Conservation (phyloP, 2,329 filamentous ascomycete genomes). For the Albophoma yamanashiensis region DNA sequence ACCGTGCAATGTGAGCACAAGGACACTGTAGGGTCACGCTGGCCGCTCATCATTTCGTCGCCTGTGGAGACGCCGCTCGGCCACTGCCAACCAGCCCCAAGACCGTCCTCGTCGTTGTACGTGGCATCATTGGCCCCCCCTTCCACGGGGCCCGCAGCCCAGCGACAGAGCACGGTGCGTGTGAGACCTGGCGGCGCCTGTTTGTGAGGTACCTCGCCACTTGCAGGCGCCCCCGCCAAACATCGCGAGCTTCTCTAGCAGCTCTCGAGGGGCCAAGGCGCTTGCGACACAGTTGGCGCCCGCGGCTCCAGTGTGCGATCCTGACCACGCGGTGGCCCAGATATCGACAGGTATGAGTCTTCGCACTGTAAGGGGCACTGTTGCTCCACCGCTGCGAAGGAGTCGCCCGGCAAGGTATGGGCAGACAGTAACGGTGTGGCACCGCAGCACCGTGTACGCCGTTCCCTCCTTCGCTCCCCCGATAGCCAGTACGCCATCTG, state of each 20-base stretch:
- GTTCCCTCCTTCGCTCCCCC: neutral
- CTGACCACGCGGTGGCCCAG: neutral
- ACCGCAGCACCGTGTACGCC: neutral
- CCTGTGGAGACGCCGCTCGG: constrained; percentile 6
- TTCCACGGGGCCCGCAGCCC: neutral
- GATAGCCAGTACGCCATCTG: constrained; percentile 1
- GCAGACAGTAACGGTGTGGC: neutral
- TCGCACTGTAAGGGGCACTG: neutral
- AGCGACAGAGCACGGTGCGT: neutral
- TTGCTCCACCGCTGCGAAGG: neutral
- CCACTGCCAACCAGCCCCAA: neutral
- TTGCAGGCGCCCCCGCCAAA: too few relatives aligned
- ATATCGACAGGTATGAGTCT: neutral
- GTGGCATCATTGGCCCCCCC: constrained; percentile 1
- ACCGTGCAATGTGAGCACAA: neutral
- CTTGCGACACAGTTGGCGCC: neutral
- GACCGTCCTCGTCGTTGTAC: neutral
- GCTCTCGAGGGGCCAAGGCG: neutral
- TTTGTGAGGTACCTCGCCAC: neutral
- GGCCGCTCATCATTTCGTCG: constrained; percentile 9
- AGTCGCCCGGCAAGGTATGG: neutral
- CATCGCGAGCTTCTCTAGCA: neutral
- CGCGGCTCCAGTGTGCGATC: neutral
- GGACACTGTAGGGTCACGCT: constrained; percentile 9
- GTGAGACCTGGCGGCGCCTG: neutral